Evolutionary conservation across 75 land plant genomes (phyloP).

Genomic region (Cunninghamia lanceolata): DNA sequence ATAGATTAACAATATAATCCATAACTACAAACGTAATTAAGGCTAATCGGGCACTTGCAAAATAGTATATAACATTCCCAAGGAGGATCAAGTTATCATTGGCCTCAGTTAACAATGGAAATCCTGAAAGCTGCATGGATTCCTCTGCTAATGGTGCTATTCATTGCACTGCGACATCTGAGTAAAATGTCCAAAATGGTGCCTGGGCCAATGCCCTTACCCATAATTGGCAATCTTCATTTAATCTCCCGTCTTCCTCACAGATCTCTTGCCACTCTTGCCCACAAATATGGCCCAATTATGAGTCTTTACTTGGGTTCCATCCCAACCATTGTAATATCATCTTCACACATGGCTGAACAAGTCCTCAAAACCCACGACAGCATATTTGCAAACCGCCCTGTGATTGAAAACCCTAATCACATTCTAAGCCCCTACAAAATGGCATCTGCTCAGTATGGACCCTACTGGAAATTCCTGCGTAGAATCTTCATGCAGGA

Average conservation of each 20-base stretch:
- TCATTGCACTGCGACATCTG: too few relatives aligned
- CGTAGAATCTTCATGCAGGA: conserved; percentile 20
- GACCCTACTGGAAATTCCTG: conserved; percentile 27
- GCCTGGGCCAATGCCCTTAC: background rate
- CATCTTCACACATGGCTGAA: background rate
- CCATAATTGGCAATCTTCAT: conserved; percentile 5
- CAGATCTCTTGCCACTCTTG: background rate
- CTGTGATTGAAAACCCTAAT: background rate
- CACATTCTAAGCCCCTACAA: background rate
- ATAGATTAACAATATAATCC: too few relatives aligned
- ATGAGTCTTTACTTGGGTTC: conserved; percentile 1
- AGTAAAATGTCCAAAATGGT: too few relatives aligned
- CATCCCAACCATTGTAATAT: background rate
- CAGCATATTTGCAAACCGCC: background rate
- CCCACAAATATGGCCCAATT: background rate
- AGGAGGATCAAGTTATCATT: too few relatives aligned
- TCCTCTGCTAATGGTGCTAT: too few relatives aligned
- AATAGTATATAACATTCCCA: too few relatives aligned
- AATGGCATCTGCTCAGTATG: conserved; percentile 18
- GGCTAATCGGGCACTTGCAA: too few relatives aligned
- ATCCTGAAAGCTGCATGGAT: too few relatives aligned
- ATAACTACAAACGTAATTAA: too few relatives aligned
- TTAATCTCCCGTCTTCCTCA: background rate
- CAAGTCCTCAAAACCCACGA: conserved; percentile 14
- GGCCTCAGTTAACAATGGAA: too few relatives aligned